Evolutionary conservation across 2,329 filamentous ascomycete species (phyloP), one percentile per base, ranked within the genome.

Genomic region (Pyricularia sp.): DNA sequence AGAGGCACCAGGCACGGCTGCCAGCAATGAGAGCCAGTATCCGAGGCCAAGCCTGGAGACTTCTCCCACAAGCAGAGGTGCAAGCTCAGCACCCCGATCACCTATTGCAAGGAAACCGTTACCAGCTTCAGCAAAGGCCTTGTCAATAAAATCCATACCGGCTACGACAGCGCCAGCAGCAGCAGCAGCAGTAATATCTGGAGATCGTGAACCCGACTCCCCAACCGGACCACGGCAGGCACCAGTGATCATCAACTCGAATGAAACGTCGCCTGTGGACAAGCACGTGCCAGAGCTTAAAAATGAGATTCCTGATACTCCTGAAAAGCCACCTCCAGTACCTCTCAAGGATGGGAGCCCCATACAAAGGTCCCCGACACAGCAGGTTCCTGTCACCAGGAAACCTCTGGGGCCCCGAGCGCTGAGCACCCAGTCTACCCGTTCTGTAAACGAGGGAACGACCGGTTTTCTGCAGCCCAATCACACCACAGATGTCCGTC

Each of bases 21-120:
- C 10, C 11, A 20, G 23, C 65, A 36, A 67, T 36, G 65, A 67
- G 23, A 14, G 20, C 17, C 36, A 31, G 77, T 81, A n/a, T 72
- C 73, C 61, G 68, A 33, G 28, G 11, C 64, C 67, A 23, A 26
- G 33, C 25, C 31, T 28, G 26, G 59, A 63, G 28, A 26, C 59
- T 25, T 28, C 59, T 28, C 5, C 59, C 4, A 11, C 25, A 17
- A 26, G 59, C 17, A 63, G 26, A 63, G 59, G 25, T 20, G 23
- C 30, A 68, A 28, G 64, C 20, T 58, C 30, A 14, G 23, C 68
- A 36, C 5, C 55, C 9, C 17, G 31, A 55, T 76, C 76, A 66
- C 75, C 76, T 33, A 86, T 88, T 64, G 80, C 78, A 42, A 79
- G 85, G 71, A 88, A 87, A 72, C 85, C 85, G 1, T 69, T 88